Percentiles rank a stretch among this genome's conserved stretches.
These are phyloP conservation scores for Prosopis cineraria DNA, from an alignment of 306 rosid species.

Conservation along the genomic window DNA sequence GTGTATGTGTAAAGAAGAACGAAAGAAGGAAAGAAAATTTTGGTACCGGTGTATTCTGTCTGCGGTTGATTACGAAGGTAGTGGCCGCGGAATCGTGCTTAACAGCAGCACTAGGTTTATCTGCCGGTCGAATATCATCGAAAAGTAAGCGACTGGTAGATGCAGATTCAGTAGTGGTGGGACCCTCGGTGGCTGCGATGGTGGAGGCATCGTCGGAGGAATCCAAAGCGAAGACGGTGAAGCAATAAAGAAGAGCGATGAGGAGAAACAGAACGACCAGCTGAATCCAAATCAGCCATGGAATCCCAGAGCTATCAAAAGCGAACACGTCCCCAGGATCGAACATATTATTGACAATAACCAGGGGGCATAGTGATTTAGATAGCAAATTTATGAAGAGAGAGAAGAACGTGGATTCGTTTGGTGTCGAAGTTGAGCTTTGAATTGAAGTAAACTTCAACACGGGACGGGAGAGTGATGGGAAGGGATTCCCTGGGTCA, in stretches of 20 bases:
- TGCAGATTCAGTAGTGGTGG: slow-evolving; percentile 30
- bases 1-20: too few relatives aligned
- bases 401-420: background rate
- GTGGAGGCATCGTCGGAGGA: slow-evolving; percentile 23
- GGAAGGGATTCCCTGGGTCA: background rate
- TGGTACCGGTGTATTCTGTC: slow-evolving; percentile 53
- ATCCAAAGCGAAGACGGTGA: slow-evolving; percentile 50
- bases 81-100: slow-evolving; percentile 26
- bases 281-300: slow-evolving; percentile 91
- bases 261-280: slow-evolving; percentile 64
- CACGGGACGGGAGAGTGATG: background rate
- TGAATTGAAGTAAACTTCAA: background rate
- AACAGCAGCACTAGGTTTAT: slow-evolving; percentile 23
- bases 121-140: slow-evolving; percentile 34
- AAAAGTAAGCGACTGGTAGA: slow-evolving; percentile 40
- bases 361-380: background rate
- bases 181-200: background rate
- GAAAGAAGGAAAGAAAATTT: slow-evolving; percentile 7
- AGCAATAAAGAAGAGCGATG: slow-evolving; percentile 51
- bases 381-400: background rate
- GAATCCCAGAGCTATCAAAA: slow-evolving; percentile 44
- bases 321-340: slow-evolving; percentile 64
- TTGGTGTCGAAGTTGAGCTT: background rate
- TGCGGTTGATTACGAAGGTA: slow-evolving; percentile 28
- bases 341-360: slow-evolving; percentile 42